phyloP scores from a whole-genome alignment of 202 grass and related monocot genomes.

The Saccharum hybrid region DNA sequence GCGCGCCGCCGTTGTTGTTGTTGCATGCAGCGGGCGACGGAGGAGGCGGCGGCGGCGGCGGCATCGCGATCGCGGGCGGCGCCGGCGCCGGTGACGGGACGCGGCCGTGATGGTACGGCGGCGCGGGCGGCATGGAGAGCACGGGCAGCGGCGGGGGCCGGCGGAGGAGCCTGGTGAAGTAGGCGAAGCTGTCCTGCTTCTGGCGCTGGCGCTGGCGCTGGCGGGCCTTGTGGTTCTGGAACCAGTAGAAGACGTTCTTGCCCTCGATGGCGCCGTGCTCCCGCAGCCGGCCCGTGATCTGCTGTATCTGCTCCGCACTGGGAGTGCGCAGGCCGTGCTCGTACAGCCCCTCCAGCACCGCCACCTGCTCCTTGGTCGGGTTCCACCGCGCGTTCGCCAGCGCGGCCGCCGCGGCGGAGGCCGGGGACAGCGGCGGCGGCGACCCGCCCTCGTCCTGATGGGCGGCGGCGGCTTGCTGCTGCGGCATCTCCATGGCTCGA shows the following conservation, averaged over 20 bases:
- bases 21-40: background rate
- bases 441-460: background rate
- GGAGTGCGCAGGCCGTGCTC: constrained; percentile 70
- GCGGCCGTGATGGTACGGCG: background rate
- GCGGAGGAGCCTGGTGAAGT: constrained; percentile 68
- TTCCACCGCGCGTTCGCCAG: constrained; percentile 68
- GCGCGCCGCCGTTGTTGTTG: background rate
- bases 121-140: background rate
- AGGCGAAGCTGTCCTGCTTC: constrained; percentile 80
- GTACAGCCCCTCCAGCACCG: constrained; percentile 75
- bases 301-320: constrained; percentile 72
- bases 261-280: constrained; percentile 81
- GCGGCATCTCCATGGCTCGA: constrained; percentile 16
- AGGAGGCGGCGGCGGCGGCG: background rate
- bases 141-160: constrained; percentile 48
- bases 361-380: constrained; percentile 86
- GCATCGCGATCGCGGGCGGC: background rate
- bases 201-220: constrained; percentile 82
- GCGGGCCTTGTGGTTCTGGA: constrained; percentile 90
- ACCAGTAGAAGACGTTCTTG: constrained; percentile 99
- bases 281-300: constrained; percentile 63
- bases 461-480: background rate
- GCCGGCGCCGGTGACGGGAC: background rate
- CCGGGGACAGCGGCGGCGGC: constrained; percentile 33
- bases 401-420: background rate